Evolutionary conservation across 441 rosid genomes (phyloP), one percentile per base, ranked within the genome.

Genomic region (Populus trichocarpa): DNA sequence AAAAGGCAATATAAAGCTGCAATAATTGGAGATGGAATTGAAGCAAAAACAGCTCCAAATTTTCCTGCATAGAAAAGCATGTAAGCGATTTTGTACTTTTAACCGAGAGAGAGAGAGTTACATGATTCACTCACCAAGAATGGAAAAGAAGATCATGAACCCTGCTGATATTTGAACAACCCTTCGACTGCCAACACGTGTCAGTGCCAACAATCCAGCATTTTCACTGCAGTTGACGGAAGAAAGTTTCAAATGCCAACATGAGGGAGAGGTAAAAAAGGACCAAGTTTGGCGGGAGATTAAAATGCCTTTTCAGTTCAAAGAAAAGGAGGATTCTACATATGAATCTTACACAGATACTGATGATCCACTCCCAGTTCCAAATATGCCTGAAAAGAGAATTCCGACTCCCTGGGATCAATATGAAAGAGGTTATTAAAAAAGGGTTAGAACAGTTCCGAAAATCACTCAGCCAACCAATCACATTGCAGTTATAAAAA

Each of bases 141-240:
- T 85, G 70, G 98, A 97, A 88, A 97, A 97, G 92, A 97, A 97
- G 59, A 97, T 93, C 99, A 94, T 97, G 85, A 96, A 94, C 46
- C 92, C 97, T 1, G 98, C 97, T 16, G 99, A 90, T 74, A 97
- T 94, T 78, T 97, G 98, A 69, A 97, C 96, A 33, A 97, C 99
- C 70, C 98, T 89, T 84, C 98, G 86, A 73, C 95, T 97, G 72
- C 99, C 99, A 80, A 94, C 97, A 11, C 94, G 92, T 25, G 99
- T 97, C 77, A 92, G 70, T 38, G 94, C 98, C 87, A 96, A 86
- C 75, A 96, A 79, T 79, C 98, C 98, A 11, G 96, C 96, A 81
- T 96, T 96, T 80, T 96, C 99, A 6, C 99, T 96, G 87, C 88
- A 86, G 38, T 59, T 20, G 36, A 70, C 69, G 59, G 75, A 36